phyloP scores from a whole-genome alignment of 1,284 basidiomycete genomes.

The Leucoagaricus sp. region DNA sequence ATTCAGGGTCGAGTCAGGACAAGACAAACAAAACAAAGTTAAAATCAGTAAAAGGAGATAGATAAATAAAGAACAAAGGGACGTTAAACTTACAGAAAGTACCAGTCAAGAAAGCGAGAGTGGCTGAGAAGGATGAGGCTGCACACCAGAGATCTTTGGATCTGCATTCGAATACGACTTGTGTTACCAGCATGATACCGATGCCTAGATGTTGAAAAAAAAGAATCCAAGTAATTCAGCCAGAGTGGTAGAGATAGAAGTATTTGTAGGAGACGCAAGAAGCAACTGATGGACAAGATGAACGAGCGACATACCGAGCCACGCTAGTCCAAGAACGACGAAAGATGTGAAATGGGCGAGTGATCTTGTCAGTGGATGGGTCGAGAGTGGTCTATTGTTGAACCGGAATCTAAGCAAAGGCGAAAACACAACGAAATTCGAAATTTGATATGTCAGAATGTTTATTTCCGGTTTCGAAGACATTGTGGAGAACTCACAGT shows the following conservation, averaged over 20 bases:
- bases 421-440: too few relatives aligned
- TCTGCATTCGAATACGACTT: conserved; percentile 29
- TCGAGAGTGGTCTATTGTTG: conserved; percentile 28
- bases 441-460: too few relatives aligned
- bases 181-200: conserved; percentile 31
- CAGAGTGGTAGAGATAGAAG: too few relatives aligned
- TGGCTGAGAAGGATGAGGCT: conserved; percentile 31
- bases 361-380: conserved; percentile 28
- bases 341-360: conserved; percentile 31
- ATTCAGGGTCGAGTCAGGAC: neutral
- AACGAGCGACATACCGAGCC: conserved; percentile 26
- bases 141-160: conserved; percentile 31
- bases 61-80: neutral
- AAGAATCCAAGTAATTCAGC: neutral
- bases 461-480: too few relatives aligned
- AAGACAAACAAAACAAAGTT: conserved; percentile 16
- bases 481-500: conserved; percentile 29
- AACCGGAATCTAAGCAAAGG: conserved; percentile 28
- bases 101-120: conserved; percentile 30
- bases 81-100: conserved; percentile 25
- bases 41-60: conserved; percentile 2
- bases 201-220: conserved; percentile 20
- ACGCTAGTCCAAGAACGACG: conserved; percentile 25
- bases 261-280: too few relatives aligned
- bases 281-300: too few relatives aligned